Evolutionary conservation across 495 filamentous ascomycete species (phyloP).

Genomic region (Letharia columbiana): DNA sequence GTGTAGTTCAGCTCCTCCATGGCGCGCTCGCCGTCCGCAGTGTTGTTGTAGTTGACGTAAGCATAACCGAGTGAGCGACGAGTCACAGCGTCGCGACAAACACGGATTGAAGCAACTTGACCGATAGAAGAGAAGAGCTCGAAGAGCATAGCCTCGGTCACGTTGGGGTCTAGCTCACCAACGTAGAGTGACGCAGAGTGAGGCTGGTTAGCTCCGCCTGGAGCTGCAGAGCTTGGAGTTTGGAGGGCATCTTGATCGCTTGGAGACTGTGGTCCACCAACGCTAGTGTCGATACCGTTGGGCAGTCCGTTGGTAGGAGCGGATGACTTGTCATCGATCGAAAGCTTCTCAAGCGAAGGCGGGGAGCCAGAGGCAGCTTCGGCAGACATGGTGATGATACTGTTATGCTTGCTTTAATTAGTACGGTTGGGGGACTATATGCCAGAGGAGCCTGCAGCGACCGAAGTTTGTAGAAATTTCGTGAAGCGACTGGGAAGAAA

Average conservation of each 20-base stretch:
- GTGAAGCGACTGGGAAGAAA: neutral
- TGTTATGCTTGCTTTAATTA: neutral
- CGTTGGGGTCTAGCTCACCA: conserved; percentile 91
- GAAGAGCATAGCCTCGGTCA: conserved; percentile 99
- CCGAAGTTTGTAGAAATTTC: neutral
- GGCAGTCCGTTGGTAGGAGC: conserved; percentile 54
- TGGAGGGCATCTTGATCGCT: conserved; percentile 52
- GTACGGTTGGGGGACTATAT: neutral
- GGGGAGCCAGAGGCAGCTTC: conserved; percentile 40
- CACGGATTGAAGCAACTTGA: conserved; percentile 97
- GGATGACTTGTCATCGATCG: conserved; percentile 49
- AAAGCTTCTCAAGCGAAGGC: conserved; percentile 63
- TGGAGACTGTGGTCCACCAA: conserved; percentile 40
- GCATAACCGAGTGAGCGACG: conserved; percentile 98
- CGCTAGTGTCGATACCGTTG: conserved; percentile 62
- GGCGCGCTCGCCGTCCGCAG: conserved; percentile 90
- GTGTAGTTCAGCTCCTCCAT: conserved; percentile 99
- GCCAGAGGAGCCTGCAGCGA: neutral
- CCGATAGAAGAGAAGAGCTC: conserved; percentile 99
- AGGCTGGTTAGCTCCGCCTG: conserved; percentile 63
- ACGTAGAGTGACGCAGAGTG: conserved; percentile 97
- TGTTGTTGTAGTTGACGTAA: conserved; percentile 99
- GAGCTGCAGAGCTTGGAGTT: conserved; percentile 62
- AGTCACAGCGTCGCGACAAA: conserved; percentile 98
- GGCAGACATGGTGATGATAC: conserved; percentile 52